A percentile compares a stretch with the other conserved stretches of the same genome.
Conservation (phyloP, 1,139 yeast genomes). For the Geotrichum restrictum region DNA sequence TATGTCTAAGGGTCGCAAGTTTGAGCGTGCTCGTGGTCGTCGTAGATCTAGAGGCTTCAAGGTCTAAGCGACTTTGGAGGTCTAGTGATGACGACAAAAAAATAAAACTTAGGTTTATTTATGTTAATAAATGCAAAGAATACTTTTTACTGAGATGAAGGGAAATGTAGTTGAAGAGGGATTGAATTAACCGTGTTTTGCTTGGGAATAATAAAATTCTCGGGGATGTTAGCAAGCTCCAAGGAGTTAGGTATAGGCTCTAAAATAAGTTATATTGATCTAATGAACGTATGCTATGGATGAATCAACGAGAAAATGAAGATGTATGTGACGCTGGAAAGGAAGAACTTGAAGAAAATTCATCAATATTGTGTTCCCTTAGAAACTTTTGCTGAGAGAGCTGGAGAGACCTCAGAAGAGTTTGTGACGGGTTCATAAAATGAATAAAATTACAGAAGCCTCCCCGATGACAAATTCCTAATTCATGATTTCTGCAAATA, state of each 20-base stretch:
- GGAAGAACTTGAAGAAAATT: too few relatives aligned
- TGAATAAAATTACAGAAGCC: constrained; percentile 88
- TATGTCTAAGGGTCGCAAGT: constrained; percentile 96
- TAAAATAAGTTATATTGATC: too few relatives aligned
- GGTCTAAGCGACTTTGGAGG: constrained; percentile 58
- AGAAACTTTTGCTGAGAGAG: constrained; percentile 38
- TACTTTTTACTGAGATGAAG: too few relatives aligned
- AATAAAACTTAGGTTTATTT: constrained; percentile 8
- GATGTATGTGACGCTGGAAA: too few relatives aligned
- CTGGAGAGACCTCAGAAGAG: constrained; percentile 43
- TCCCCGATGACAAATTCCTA: constrained; percentile 63
- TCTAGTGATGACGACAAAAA: not conserved
- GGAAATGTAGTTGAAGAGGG: too few relatives aligned
- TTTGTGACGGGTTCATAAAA: constrained; percentile 54
- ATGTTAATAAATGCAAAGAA: constrained; percentile 4
- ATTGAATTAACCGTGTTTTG: too few relatives aligned
- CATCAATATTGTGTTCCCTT: constrained; percentile 4
- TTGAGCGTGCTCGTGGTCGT: constrained; percentile 99
- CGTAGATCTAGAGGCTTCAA: constrained; percentile 99
- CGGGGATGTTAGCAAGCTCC: too few relatives aligned
- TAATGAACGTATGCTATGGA: too few relatives aligned
- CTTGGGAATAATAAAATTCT: too few relatives aligned
- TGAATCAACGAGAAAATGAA: too few relatives aligned
- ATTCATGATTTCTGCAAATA: constrained; percentile 67
- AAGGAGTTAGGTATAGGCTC: too few relatives aligned